Percentiles rank a stretch among this genome's conserved stretches.
Conservation (phyloP, 2,329 filamentous ascomycete species). For the Acarospora socialis region DNA sequence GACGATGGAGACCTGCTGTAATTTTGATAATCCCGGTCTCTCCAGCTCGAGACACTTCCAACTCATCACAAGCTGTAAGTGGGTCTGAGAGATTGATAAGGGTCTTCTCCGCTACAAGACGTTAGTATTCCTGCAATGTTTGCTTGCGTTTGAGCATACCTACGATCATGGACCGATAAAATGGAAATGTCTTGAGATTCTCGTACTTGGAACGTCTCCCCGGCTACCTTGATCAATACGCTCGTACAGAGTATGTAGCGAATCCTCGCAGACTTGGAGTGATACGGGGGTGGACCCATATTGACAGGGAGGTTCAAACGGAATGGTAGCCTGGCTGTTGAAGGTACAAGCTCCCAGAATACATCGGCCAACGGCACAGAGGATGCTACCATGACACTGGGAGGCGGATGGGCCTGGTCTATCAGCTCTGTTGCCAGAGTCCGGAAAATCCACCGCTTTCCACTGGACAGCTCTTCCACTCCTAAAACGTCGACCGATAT, state of each 20-base stretch:
- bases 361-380: conserved; percentile 24
- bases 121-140: conserved; percentile 4
- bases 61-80: conserved; percentile 35
- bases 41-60: conserved; percentile 26
- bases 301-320: conserved; percentile 39
- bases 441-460: conserved; percentile 35
- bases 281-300: conserved; percentile 40
- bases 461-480: conserved; percentile 35
- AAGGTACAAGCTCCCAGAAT: conserved; percentile 37
- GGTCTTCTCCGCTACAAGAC: conserved; percentile 34
- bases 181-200: conserved; percentile 36
- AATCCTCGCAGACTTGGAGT: conserved; percentile 37
- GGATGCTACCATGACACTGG: conserved; percentile 34
- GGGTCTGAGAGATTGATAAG: conserved; percentile 39
- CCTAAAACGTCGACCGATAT: conserved; percentile 39
- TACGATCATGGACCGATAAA: conserved; percentile 40
- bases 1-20: conserved; percentile 41
- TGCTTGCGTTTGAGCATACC: conserved; percentile 15
- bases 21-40: conserved; percentile 31
- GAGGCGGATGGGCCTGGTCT: conserved; percentile 35
- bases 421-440: conserved; percentile 38
- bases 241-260: conserved; percentile 36
- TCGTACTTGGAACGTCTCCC: conserved; percentile 35
- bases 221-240: conserved; percentile 32
- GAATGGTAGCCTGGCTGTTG: conserved; percentile 35